Evolutionary conservation across 805 yeast species (phyloP), one percentile per base, ranked within the genome.

Genomic region (Pichia heedii): DNA sequence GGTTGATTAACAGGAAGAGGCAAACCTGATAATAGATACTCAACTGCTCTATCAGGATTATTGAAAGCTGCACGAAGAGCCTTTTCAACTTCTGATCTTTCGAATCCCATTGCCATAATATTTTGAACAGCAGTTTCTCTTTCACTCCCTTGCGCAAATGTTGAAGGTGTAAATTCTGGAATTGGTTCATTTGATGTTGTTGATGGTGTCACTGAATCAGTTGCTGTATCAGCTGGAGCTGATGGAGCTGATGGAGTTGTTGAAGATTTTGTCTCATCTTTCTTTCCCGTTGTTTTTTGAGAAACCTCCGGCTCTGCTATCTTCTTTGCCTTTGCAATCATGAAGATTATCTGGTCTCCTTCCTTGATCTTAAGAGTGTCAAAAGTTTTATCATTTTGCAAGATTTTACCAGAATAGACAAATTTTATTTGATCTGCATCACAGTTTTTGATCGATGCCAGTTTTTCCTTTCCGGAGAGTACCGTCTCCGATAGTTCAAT

Each of bases 11-110:
- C 42, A n/a, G 52, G 42, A 8, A 21, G 56, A 51, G 22, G 57
- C 36, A 90, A 76, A 3, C 97, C 97, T 38, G 89, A 86, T 51
- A 93, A 68, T 40, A 93, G 70, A 61, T 90, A 89, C 61, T 93
- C 98, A 13, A 93, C 97, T 0, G 98, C 98, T 56, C 98, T 79
- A 61, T 90, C 97, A 19, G 98, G 97, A 65, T 93, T 89, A 67
- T 90, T 90, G 68, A 79, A 93, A 1, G 98, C 97, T 15, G 96
- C 95, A 54, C 94, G 79, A 60, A 93, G 68, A 0, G 98, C 98
- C 37, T 79, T 76, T 65, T 86, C 94, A 22, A 87, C 96, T 59
- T 86, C 85, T 16, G 77, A 74, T 54, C 95, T 79, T 41, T 83
- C 86, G 59, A 88, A 93, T 9, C 98, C 98, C 97, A 93, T 88